Conservation (phyloP, 352 stramenopile species). For the Phytopythium montanum region DNA sequence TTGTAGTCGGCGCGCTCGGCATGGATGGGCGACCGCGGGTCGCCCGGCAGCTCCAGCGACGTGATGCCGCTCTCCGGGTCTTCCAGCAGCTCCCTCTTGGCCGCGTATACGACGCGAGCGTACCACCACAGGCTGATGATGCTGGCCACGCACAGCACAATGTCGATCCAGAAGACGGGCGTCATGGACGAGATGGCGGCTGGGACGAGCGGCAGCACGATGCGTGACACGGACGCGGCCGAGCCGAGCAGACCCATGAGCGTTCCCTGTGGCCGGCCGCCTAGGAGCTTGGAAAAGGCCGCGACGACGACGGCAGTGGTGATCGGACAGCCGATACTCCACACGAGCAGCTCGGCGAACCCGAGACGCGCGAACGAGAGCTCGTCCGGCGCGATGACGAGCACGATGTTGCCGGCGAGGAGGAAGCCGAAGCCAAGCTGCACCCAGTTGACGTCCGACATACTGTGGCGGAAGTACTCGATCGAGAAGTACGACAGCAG, state of each 20-base stretch:
- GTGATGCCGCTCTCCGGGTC: conserved; percentile 37
- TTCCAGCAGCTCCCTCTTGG: conserved; percentile 40
- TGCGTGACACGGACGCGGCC: conserved; percentile 66
- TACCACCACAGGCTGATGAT: conserved; percentile 66
- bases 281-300: too few species aligned
- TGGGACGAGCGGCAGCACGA: conserved; percentile 70
- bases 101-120: conserved; percentile 45
- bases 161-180: conserved; percentile 77
- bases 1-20: conserved; percentile 20
- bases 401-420: conserved; percentile 56
- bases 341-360: too few species aligned
- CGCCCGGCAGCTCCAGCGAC: conserved; percentile 24
- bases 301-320: too few species aligned
- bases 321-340: too few species aligned
- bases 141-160: conserved; percentile 50
- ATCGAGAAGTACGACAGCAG: conserved; percentile 78
- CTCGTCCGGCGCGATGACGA: too few species aligned
- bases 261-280: conserved; percentile 66
- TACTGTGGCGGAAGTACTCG: conserved; percentile 63
- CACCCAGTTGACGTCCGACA: conserved; percentile 72
- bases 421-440: conserved; percentile 66
- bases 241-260: conserved; percentile 78
- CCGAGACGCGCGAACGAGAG: too few species aligned
- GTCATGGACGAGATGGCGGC: conserved; percentile 60
- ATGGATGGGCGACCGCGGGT: conserved; percentile 41